Conservation (phyloP, 164 flowering plant species). For the Amborella trichopoda region DNA sequence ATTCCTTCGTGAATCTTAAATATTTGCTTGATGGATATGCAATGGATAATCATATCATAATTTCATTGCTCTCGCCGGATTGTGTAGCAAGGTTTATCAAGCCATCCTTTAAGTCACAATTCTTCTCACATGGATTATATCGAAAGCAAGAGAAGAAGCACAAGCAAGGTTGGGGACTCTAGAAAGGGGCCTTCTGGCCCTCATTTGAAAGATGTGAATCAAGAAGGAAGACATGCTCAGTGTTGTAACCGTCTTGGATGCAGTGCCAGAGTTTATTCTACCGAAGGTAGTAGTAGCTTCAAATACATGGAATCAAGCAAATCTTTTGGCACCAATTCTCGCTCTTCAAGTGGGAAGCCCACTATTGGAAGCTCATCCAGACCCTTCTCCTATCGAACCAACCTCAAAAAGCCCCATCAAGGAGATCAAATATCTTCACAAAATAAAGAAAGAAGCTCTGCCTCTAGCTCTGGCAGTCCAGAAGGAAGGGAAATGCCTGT, state of each 20-base stretch:
- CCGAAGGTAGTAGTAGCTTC: constrained; percentile 20
- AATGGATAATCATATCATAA: too few species aligned
- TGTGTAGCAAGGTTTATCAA: neutral
- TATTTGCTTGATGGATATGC: too few species aligned
- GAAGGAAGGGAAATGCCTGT: constrained; percentile 22
- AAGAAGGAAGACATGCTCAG: constrained; percentile 26
- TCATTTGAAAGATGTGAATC: constrained; percentile 29
- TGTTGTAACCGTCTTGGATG: constrained; percentile 60
- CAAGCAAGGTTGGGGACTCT: constrained; percentile 21
- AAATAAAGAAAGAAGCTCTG: constrained; percentile 29
- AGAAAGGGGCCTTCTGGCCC: constrained; percentile 31
- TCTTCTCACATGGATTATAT: constrained; percentile 39
- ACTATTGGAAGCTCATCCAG: constrained; percentile 51
- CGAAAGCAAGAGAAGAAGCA: constrained; percentile 35
- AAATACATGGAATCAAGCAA: constrained; percentile 29
- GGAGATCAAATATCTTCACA: constrained; percentile 21
- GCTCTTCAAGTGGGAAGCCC: constrained; percentile 43
- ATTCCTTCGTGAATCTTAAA: too few species aligned
- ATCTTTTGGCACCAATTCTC: constrained; percentile 21
- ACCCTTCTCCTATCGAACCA: constrained; percentile 12
- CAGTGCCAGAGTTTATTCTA: constrained; percentile 44
- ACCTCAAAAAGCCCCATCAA: constrained; percentile 15
- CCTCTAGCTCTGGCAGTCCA: constrained; percentile 27
- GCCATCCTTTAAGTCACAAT: neutral
- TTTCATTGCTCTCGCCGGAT: too few species aligned